Base-by-base conservation (phyloP, 441 rosid genomes). In the Pelargonium australe region DNA sequence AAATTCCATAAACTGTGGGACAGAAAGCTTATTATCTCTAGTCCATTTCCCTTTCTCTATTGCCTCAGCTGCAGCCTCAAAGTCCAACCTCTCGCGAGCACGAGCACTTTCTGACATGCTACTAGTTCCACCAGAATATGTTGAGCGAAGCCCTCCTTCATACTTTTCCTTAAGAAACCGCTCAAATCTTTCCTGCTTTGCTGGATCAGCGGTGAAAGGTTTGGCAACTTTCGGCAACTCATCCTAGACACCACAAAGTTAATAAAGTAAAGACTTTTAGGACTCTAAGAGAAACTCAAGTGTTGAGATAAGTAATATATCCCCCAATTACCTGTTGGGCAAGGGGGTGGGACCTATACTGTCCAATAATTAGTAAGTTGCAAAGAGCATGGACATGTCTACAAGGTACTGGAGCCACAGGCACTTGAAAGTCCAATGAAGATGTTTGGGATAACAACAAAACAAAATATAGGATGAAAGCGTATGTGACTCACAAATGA, bases 1-100 rank as follows among this genome's bases (percentile, higher is more conserved):
- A 68, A 76, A 66, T 61, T 79, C 97, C 80, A 81, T 19, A 57
- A 81, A 73, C 75, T 70, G 79, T 78, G 80, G 82, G 1, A 67
- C 58, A 65, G 82, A 78, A 34, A 76, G 77, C 68, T 78, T 76
- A 78, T 75, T 75, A 63, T 85, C 89, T 79, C 83, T 79, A 70
- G 78, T 80, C 76, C 70, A 67, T 70, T 85, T 87, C 58, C 85
- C 93, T 79, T 90, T 95, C 78, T 89, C 89, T 70, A 92, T 79
- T 80, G 93, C 96, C 75, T 89, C 98, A 13, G 93, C 97, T 74
- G 90, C 97, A 73, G 96, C 90, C 87, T 95, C 99, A 81, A 95
- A 95, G 76, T 95, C 98, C 73, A 95, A 71, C 84, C 87, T 92
- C 79, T 95, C 99, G 65, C 80, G 96, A 43, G 98, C 99, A 81